These are phyloP conservation scores for Ophiostoma angusticollis DNA, from an alignment of 2,329 filamentous ascomycete species.

Conservation along the genomic window DNA sequence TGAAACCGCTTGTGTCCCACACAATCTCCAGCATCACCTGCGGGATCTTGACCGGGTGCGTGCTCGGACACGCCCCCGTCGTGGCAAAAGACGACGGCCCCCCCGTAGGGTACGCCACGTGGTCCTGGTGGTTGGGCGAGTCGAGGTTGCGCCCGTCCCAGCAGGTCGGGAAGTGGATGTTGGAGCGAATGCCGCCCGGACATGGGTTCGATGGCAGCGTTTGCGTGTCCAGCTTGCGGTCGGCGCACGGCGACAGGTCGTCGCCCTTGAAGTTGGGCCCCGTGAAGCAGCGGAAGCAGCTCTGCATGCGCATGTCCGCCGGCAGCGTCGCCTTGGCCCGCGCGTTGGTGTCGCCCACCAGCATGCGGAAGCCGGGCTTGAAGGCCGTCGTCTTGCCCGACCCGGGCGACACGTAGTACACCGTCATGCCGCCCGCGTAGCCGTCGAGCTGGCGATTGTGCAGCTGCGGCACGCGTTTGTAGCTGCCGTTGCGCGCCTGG, in stretches of 20 bases:
- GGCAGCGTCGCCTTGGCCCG: no score
- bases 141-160: no score
- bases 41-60: conserved; percentile 18
- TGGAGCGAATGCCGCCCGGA: no score
- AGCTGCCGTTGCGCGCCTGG: conserved; percentile 23
- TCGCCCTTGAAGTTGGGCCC: conserved; percentile 27
- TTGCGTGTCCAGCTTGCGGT: no score
- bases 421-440: conserved; percentile 28
- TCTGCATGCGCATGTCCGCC: conserved; percentile 21
- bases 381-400: conserved; percentile 20
- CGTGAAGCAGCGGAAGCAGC: conserved; percentile 28
- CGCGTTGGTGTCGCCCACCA: conserved; percentile 28
- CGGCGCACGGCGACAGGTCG: conserved; percentile 25
- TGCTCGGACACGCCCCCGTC: no score
- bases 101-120: no score
- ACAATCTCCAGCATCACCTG: conserved; percentile 15
- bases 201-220: no score
- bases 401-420: conserved; percentile 32
- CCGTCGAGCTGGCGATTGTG: conserved; percentile 27
- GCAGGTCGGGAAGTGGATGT: no score
- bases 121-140: no score
- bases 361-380: conserved; percentile 34
- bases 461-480: conserved; percentile 25
- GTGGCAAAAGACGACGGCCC: no score
- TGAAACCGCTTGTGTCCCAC: conserved; percentile 7